Percentiles rank a stretch among this genome's conserved stretches.
Evolutionary conservation across 225 moss, liverwort and hornwort genomes (phyloP).

Genomic region (Rhytidiadelphus loreus): DNA sequence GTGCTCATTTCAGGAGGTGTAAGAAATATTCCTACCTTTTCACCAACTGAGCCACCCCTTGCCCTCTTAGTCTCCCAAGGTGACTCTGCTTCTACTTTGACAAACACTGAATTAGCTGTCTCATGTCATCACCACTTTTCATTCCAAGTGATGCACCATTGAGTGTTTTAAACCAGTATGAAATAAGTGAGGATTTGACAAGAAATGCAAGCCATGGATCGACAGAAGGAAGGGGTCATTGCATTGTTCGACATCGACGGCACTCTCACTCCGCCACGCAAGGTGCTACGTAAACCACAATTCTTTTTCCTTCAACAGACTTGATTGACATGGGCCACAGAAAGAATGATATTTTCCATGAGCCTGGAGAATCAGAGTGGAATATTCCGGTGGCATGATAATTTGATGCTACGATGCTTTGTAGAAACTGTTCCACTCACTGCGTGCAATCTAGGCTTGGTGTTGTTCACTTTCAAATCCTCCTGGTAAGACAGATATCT

Average conservation of each 20-base stretch:
- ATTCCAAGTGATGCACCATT: background rate
- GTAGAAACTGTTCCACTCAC: background rate
- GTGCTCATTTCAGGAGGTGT: background rate
- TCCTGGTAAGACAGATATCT: background rate
- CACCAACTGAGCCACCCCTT: background rate
- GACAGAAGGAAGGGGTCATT: constrained; percentile 30
- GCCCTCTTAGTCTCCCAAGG: background rate
- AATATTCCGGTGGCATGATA: background rate
- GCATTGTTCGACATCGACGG: constrained; percentile 87
- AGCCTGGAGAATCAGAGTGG: background rate
- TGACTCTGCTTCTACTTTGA: background rate
- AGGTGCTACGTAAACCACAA: constrained; percentile 6
- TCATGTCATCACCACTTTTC: background rate
- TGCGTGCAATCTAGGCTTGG: background rate
- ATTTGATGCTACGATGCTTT: background rate
- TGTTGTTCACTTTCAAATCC: background rate
- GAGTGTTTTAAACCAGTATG: background rate
- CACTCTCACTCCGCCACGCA: constrained; percentile 64
- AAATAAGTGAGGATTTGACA: background rate
- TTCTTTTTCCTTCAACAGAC: background rate
- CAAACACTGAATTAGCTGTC: background rate
- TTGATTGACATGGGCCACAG: background rate
- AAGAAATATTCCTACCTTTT: background rate
- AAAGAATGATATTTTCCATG: background rate
- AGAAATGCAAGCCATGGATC: background rate